Percentiles rank a stretch among this genome's conserved stretches.
These are phyloP conservation scores for Cercospora zeae-maydis DNA, from an alignment of 2,329 filamentous ascomycete genomes.

Conservation along the genomic window DNA sequence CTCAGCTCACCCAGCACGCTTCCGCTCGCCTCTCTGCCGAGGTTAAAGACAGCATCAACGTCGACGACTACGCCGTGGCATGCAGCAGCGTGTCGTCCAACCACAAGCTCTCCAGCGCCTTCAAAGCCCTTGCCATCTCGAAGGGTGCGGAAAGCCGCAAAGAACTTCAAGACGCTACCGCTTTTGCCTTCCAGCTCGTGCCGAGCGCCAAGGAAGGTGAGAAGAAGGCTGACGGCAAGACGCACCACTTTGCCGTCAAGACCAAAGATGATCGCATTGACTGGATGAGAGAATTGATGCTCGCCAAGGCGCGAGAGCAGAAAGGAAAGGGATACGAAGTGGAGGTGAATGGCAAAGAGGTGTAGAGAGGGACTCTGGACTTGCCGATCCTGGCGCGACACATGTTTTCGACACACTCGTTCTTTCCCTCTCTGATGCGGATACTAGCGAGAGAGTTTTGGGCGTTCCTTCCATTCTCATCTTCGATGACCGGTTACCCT, in stretches of 20 bases:
- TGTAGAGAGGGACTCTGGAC: background rate
- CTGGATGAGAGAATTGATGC: constrained; percentile 94
- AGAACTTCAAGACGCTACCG: constrained; percentile 41
- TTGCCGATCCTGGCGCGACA: background rate
- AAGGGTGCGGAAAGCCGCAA: constrained; percentile 51
- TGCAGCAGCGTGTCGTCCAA: constrained; percentile 72
- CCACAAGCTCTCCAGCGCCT: constrained; percentile 80
- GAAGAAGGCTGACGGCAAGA: constrained; percentile 53
- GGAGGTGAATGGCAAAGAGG: constrained; percentile 63
- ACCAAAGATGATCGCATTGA: constrained; percentile 86
- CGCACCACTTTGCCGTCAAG: constrained; percentile 90
- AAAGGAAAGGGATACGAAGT: constrained; percentile 81
- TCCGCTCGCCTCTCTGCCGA: constrained; percentile 54
- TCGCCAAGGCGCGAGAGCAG: constrained; percentile 80
- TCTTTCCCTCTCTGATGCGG: background rate
- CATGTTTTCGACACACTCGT: background rate
- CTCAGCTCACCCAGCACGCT: constrained; percentile 63
- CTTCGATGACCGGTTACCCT: background rate
- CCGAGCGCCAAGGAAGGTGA: constrained; percentile 54
- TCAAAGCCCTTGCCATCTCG: constrained; percentile 68
- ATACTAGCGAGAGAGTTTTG: background rate
- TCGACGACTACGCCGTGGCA: constrained; percentile 83
- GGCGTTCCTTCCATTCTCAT: background rate
- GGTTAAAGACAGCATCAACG: constrained; percentile 75
- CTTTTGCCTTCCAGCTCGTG: constrained; percentile 82